Evolutionary conservation across 768 basidiomycete species (phyloP), one percentile per base, ranked within the genome.

Genomic region (Collybia mongolica): DNA sequence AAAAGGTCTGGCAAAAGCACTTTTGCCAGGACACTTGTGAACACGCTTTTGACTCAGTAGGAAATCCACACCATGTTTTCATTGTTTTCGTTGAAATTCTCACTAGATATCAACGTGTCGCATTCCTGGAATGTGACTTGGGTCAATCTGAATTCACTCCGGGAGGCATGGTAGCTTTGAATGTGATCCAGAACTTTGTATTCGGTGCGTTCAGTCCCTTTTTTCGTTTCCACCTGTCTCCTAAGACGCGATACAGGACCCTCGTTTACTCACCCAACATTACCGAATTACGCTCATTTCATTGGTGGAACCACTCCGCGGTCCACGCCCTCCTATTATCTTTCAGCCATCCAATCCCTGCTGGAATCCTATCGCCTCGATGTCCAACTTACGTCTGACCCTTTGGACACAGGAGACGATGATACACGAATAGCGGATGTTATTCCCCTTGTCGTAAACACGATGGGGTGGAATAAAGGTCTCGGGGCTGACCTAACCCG

Each of bases 391-490:
- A 70, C 77, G 1, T 57, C 63, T 1, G 38, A 55, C 7, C 59
- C 58, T 17, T 51, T 54, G 14, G 62, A 64, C 6, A 63, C 65
- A 2, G 65, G 68, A 5, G 52, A 65, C 1, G 48, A 42, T 0
- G 60, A 60, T 18, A 39, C 44, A n/a, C 74, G 79, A 37, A 76
- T 87, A 19, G 58, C 63, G 5, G 83, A 87, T 43, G 53, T 69
- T 22, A 81, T 94, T 4, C 96, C 96, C 0, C 80, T 98, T 15
- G 82, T 98, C 14, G 80, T 98, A 46, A 99, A 98, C 64, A 98
- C 91, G 0, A 95, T 96, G 84, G 96, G 96, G 2, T 99, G 96
- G 96, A 81, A 81, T 5, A 98, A 95, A 64, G 96, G 96, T 6
- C 81, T 97, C 2, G 96, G 96, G 2, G 86, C 83, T 14, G 90